Percentiles rank a stretch among this genome's conserved stretches.
These are phyloP conservation scores for Radiomyces spectabilis DNA, from an alignment of 192 early-diverging fungal genomes.

Conservation along the genomic window DNA sequence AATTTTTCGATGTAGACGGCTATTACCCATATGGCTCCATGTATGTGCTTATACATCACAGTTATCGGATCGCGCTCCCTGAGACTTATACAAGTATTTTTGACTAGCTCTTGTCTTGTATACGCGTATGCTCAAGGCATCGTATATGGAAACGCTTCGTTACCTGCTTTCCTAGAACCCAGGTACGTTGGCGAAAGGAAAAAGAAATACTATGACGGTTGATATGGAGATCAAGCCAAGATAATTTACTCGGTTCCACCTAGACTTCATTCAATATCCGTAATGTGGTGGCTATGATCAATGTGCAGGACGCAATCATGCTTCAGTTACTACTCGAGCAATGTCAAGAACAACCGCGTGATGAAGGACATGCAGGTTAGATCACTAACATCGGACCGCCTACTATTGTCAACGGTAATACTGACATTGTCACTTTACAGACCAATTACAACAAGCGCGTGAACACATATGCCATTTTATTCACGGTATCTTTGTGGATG, in stretches of 20 bases:
- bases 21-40: conserved; percentile 33
- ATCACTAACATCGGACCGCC: too few species aligned
- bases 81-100: too few species aligned
- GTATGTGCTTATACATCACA: too few species aligned
- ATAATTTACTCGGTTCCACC: not conserved
- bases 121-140: conserved; percentile 17
- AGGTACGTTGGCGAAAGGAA: not conserved
- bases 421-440: too few species aligned
- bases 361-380: conserved; percentile 1
- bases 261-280: conserved; percentile 25
- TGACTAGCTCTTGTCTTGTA: conserved; percentile 4
- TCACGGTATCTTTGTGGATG: conserved; percentile 52
- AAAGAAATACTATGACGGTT: not conserved
- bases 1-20: conserved; percentile 43
- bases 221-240: not conserved
- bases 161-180: conserved; percentile 19
- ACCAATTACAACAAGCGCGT: too few species aligned
- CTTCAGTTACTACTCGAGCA: conserved; percentile 50
- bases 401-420: too few species aligned
- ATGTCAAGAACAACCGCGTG: conserved; percentile 7
- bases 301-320: conserved; percentile 46
- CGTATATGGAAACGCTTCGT: conserved; percentile 21
- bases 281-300: conserved; percentile 35
- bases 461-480: conserved; percentile 55
- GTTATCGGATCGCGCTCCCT: too few species aligned